phyloP scores from a whole-genome alignment of 1,139 yeast species.

The Blastobotrys persicus region DNA sequence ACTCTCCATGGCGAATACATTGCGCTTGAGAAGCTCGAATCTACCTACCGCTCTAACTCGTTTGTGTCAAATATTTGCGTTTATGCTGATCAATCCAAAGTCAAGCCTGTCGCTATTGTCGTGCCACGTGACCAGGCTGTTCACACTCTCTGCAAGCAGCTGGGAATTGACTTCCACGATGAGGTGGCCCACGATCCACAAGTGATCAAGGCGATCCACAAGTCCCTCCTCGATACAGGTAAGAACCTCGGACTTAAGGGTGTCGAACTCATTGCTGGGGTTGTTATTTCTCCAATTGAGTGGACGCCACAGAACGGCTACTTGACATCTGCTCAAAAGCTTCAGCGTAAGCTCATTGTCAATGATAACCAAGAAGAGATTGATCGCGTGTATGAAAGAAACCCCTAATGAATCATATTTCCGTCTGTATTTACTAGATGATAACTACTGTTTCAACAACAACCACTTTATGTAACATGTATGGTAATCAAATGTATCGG shows the following conservation, averaged over 20 bases:
- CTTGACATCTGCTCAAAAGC: constrained; percentile 93
- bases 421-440: background rate
- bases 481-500: background rate
- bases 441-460: background rate
- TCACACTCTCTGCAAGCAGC: constrained; percentile 55
- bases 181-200: constrained; percentile 57
- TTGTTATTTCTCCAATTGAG: constrained; percentile 80
- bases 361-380: constrained; percentile 43
- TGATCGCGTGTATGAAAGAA: constrained; percentile 23
- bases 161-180: constrained; percentile 51
- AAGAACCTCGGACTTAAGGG: constrained; percentile 77
- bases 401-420: constrained; percentile 5
- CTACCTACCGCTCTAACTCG: constrained; percentile 75
- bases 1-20: constrained; percentile 96
- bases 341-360: constrained; percentile 90
- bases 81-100: constrained; percentile 82
- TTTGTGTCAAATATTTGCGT: constrained; percentile 81
- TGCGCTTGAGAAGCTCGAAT: constrained; percentile 90
- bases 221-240: constrained; percentile 70
- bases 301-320: constrained; percentile 98
- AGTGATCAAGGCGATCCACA: constrained; percentile 54
- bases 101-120: constrained; percentile 89
- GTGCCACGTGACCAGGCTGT: constrained; percentile 74
- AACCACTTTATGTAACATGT: background rate
- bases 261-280: constrained; percentile 79